Percentiles rank a stretch among this genome's conserved stretches.
phyloP scores from a whole-genome alignment of 306 rosid species.

The Trifolium repens region DNA sequence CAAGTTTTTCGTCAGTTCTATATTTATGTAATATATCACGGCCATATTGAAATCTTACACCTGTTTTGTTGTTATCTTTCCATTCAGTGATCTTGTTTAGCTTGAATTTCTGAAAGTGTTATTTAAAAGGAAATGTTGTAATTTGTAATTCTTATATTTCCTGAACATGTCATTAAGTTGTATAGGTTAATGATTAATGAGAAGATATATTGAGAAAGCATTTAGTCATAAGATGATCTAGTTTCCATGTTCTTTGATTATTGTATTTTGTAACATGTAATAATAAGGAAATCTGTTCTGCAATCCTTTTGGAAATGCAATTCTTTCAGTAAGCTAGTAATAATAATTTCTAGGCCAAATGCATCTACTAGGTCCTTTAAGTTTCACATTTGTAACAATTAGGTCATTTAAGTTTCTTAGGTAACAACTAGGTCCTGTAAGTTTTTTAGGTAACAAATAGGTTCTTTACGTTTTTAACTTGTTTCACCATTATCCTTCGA shows the following conservation, averaged over 20 bases:
- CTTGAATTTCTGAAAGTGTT: conserved; percentile 19
- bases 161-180: conserved; percentile 5
- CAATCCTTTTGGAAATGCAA: conserved; percentile 17
- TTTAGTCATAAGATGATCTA: conserved; percentile 26
- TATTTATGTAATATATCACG: conserved; percentile 10
- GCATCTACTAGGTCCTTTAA: too few relatives aligned
- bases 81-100: conserved; percentile 35
- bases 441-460: too few relatives aligned
- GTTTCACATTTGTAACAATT: too few relatives aligned
- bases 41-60: background rate
- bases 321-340: background rate
- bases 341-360: too few relatives aligned
- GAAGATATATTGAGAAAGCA: background rate
- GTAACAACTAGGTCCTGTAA: too few relatives aligned
- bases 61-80: conserved; percentile 36
- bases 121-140: conserved; percentile 39
- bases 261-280: conserved; percentile 12
- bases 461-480: too few relatives aligned
- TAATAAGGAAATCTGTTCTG: conserved; percentile 10
- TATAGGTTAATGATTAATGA: background rate
- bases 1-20: conserved; percentile 34
- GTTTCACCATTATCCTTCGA: too few relatives aligned
- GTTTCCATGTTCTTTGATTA: conserved; percentile 22
- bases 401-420: too few relatives aligned
- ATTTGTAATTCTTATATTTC: conserved; percentile 29